phyloP scores from a whole-genome alignment of 345 rosid species.

The Eucalyptus polyanthemos region DNA sequence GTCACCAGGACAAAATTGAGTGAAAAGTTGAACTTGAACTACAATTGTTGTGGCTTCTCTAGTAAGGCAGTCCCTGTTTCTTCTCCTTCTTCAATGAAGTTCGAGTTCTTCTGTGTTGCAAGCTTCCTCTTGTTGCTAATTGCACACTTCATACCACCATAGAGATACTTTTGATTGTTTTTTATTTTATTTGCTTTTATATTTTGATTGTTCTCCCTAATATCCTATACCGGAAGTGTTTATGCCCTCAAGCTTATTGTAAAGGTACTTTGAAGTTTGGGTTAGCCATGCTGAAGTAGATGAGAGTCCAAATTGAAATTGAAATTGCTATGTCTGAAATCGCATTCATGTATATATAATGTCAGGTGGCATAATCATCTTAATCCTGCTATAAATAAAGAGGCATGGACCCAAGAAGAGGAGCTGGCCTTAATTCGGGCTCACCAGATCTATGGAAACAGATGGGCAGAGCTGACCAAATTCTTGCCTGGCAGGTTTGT shows the following conservation, averaged over 20 bases:
- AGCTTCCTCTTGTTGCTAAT: neutral
- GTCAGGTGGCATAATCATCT: conserved; percentile 99
- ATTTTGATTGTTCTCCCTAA: neutral
- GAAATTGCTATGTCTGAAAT: neutral
- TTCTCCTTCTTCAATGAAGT: neutral
- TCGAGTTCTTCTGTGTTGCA: neutral
- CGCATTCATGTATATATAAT: neutral
- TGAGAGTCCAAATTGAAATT: neutral
- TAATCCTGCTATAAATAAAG: conserved; percentile 90
- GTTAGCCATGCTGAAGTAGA: neutral
- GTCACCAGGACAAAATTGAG: neutral
- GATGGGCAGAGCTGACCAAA: conserved; percentile 98
- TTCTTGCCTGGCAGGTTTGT: conserved; percentile 96
- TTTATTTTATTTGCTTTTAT: neutral
- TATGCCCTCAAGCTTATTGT: neutral
- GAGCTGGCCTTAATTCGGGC: conserved; percentile 94
- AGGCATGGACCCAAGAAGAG: conserved; percentile 99
- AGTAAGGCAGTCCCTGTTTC: neutral
- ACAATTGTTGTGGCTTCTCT: neutral
- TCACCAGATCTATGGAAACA: conserved; percentile 92
- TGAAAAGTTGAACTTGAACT: neutral
- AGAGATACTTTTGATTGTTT: neutral
- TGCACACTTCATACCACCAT: neutral
- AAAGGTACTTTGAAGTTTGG: neutral
- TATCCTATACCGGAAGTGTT: neutral